These are phyloP conservation scores for Lasiosphaeria hispida DNA, from an alignment of 495 filamentous ascomycete genomes.

Conservation along the genomic window DNA sequence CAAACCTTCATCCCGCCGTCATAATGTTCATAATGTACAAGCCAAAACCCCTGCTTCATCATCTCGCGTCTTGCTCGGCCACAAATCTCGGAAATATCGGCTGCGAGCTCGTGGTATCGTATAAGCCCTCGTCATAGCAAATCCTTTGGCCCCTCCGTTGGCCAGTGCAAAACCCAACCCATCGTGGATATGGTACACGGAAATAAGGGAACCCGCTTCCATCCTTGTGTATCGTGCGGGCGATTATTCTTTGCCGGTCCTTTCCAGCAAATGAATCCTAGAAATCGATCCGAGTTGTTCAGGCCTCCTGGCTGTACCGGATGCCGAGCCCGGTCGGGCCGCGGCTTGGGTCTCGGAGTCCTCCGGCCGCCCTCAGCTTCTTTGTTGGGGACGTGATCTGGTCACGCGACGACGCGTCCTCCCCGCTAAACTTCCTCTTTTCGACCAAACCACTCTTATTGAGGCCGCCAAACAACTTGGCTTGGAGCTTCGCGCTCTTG, in stretches of 20 bases:
- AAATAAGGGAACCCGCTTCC: background rate
- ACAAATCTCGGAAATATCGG: background rate
- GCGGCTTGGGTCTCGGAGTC: conserved; percentile 28
- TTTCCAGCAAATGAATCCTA: background rate
- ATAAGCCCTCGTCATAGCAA: background rate
- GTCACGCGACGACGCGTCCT: conserved; percentile 34
- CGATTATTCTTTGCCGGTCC: background rate
- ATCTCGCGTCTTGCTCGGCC: background rate
- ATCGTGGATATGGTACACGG: background rate
- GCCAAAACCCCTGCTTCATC: background rate
- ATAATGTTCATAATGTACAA: conserved; percentile 13
- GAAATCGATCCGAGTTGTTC: background rate
- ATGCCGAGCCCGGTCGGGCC: conserved; percentile 62
- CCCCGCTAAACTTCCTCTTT: conserved; percentile 59
- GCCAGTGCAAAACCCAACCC: background rate
- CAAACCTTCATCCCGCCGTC: background rate
- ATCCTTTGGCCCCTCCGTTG: background rate
- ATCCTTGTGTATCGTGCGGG: background rate
- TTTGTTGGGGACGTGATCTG: conserved; percentile 49
- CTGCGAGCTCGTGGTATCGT: conserved; percentile 6
- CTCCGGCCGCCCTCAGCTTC: conserved; percentile 54
- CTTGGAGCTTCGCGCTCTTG: conserved; percentile 54
- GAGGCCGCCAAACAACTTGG: conserved; percentile 66
- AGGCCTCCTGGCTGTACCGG: conserved; percentile 39
- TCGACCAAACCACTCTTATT: conserved; percentile 53